Conservation (phyloP, 768 basidiomycete genomes). For the Hypsizygus marmoreus region DNA sequence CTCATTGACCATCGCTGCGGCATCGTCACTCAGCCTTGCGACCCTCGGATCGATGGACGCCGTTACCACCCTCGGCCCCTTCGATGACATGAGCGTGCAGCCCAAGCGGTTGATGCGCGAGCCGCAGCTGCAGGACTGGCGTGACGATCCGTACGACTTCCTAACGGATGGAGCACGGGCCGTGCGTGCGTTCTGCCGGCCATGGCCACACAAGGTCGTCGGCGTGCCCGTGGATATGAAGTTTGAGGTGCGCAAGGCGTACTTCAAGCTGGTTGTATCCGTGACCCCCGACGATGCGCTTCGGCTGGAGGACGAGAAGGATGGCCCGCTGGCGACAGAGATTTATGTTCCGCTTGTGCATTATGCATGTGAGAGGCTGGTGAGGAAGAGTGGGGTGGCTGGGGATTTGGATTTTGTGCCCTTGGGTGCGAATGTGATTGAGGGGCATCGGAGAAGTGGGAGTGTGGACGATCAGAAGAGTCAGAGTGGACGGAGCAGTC, state of each 20-base stretch:
- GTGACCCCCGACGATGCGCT: conserved; percentile 63
- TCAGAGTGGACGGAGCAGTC: conserved; percentile 15
- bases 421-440: conserved; percentile 6
- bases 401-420: no score
- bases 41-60: conserved; percentile 14
- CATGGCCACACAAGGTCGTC: conserved; percentile 77
- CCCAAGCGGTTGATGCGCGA: conserved; percentile 11
- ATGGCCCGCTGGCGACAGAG: conserved; percentile 69
- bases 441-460: conserved; percentile 10
- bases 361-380: conserved; percentile 52
- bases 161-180: conserved; percentile 87
- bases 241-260: conserved; percentile 74
- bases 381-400: neutral
- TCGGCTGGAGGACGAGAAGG: conserved; percentile 14
- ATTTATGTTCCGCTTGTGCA: conserved; percentile 91
- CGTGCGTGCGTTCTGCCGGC: conserved; percentile 79
- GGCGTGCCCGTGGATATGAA: conserved; percentile 66
- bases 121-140: conserved; percentile 29
- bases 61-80: conserved; percentile 4
- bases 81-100: conserved; percentile 6
- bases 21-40: conserved; percentile 29
- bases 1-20: conserved; percentile 18
- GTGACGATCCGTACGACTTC: conserved; percentile 64
- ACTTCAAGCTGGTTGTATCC: conserved; percentile 67
- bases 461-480: conserved; percentile 19